These are phyloP conservation scores for Nannizziopsis arthrosporioides DNA, from an alignment of 2,329 filamentous ascomycete genomes.

Conservation along the genomic window DNA sequence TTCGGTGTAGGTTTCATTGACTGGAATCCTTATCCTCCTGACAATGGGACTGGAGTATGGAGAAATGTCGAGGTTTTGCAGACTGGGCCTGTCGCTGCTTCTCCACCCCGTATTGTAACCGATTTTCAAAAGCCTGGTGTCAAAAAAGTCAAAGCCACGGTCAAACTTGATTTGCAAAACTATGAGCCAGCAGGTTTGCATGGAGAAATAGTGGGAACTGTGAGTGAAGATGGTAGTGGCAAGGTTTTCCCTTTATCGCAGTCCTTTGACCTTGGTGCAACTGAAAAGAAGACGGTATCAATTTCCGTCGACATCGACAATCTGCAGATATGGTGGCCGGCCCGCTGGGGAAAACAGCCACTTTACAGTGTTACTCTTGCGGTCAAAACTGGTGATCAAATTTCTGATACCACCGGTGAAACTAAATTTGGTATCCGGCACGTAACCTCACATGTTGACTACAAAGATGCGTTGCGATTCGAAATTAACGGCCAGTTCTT, in stretches of 20 bases:
- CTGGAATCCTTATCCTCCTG: constrained; percentile 51
- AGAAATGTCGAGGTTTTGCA: constrained; percentile 45
- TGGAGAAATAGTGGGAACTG: constrained; percentile 22
- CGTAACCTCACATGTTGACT: no score
- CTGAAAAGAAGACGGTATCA: constrained; percentile 27
- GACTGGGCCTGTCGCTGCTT: constrained; percentile 40
- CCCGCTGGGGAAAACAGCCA: constrained; percentile 39
- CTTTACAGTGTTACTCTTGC: constrained; percentile 45
- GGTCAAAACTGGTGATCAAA: constrained; percentile 43
- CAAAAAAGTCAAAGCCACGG: constrained; percentile 30
- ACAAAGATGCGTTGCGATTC: no score
- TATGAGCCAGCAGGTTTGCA: constrained; percentile 18
- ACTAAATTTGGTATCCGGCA: no score
- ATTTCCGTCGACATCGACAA: constrained; percentile 22
- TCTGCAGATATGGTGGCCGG: constrained; percentile 29
- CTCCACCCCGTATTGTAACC: constrained; percentile 38
- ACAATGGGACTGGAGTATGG: constrained; percentile 55
- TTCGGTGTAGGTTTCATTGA: constrained; percentile 50
- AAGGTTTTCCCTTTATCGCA: no score
- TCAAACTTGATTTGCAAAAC: constrained; percentile 31
- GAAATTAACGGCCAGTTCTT: constrained; percentile 34
- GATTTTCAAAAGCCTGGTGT: constrained; percentile 30
- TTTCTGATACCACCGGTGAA: no score
- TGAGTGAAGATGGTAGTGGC: no score
- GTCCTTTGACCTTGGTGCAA: no score